Evolutionary conservation across 805 yeast species (phyloP).

Genomic region (Candida hungchunana): DNA sequence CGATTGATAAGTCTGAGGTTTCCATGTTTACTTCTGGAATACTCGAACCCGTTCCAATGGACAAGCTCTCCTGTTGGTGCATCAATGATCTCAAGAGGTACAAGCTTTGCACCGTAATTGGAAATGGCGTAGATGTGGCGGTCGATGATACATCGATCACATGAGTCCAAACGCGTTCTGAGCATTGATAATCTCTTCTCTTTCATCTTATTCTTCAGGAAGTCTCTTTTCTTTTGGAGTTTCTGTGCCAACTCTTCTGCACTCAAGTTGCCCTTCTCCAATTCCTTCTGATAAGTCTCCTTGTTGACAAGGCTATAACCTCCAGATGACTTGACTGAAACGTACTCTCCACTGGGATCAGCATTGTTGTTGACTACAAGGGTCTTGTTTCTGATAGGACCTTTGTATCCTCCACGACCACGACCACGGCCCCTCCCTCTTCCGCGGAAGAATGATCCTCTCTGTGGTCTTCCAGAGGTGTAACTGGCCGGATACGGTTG

Average conservation of each 20-base stretch:
- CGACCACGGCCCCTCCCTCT: constrained; percentile 23
- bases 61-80: constrained; percentile 17
- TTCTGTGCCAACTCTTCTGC: constrained; percentile 25
- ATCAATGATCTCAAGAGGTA: constrained; percentile 31
- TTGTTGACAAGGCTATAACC: constrained; percentile 38
- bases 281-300: constrained; percentile 32
- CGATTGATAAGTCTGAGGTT: constrained; percentile 21
- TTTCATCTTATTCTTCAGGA: constrained; percentile 16
- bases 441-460: constrained; percentile 10
- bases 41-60: constrained; percentile 32
- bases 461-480: constrained; percentile 5
- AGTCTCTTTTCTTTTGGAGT: constrained; percentile 17
- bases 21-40: constrained; percentile 28
- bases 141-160: constrained; percentile 42
- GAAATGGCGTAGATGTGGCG: constrained; percentile 42
- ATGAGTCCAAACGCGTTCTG: constrained; percentile 35
- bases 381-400: constrained; percentile 28
- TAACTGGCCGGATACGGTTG: constrained; percentile 10
- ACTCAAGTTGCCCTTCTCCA: constrained; percentile 19
- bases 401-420: constrained; percentile 7
- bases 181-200: constrained; percentile 27
- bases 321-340: constrained; percentile 31
- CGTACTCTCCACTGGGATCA: constrained; percentile 22
- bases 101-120: constrained; percentile 36
- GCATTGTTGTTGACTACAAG: constrained; percentile 28